Base-by-base conservation (phyloP, 2,329 filamentous ascomycete genomes). In the Ustulina deusta region DNA sequence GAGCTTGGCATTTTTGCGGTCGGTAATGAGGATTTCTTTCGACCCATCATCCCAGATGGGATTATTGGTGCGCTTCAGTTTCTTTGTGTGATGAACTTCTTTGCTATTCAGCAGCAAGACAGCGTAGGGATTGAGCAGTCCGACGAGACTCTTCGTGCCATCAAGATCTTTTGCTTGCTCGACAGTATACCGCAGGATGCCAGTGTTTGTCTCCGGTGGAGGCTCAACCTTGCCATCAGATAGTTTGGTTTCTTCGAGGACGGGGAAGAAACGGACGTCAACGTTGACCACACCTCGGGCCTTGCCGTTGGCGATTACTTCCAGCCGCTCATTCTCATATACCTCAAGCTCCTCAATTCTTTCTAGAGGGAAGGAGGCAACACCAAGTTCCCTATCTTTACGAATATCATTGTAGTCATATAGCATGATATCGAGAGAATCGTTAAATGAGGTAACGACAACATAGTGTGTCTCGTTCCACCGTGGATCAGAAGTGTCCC, bases 391-490 rank as follows among this genome's bases (percentile, higher is more conserved):
- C 83, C 97, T 97, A 82, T 97, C 94, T 82, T 98, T 99, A 72
- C 96, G 90, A 80, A 92, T 92, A 65, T 97, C 96, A 75, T 99
- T 99, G 86, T 91, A 97, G 79, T 99, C 96, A 75, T 90, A 97
- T 34, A 97, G 79, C 63, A 92, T 89, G 63, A 99, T 86, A 25
- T 95, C 96, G 63, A 99, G 85, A 32, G 91, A 87, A 78, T 99
- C 96, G 66, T 92, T 92, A 77, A 97, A 91, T 3, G 93, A 97
- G 1, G 93, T 97, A 72, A 99, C 86, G 71, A 99, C 96, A 74
- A 98, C 89, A 78, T 97, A 97, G 77, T 97, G 90, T 0, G 96
- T 99, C 81, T 99, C 95, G 76, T 96, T 97, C 96, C 96, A 99
- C 74, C 91, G 89, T 6, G 96, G 96, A 76, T 93, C 97, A 58